Conservation (phyloP, 805 yeast species). For the Candida michaelii region DNA sequence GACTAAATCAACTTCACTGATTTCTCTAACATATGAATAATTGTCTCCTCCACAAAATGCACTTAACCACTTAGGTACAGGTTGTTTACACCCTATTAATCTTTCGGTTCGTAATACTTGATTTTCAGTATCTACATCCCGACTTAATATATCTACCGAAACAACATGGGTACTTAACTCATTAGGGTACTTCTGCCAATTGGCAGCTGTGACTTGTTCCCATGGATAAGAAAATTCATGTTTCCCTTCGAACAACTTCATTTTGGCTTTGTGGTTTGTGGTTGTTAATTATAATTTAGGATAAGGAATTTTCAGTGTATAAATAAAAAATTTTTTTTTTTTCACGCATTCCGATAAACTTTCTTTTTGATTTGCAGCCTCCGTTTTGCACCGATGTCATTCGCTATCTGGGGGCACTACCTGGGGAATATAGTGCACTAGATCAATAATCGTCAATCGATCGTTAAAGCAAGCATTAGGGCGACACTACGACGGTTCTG, state of each 20-base stretch:
- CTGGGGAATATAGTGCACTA: no score
- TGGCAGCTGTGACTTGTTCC: conserved; percentile 94
- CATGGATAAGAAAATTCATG: conserved; percentile 81
- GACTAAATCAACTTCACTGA: conserved; percentile 75
- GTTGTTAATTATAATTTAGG: neutral
- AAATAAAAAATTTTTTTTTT: neutral
- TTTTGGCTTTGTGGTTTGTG: conserved; percentile 23
- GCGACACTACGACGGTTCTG: no score
- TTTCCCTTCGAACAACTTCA: conserved; percentile 76
- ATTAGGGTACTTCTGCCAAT: conserved; percentile 97
- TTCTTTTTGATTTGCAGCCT: conserved; percentile 9
- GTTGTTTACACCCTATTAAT: conserved; percentile 82
- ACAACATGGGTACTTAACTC: conserved; percentile 89
- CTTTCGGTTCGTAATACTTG: conserved; percentile 73
- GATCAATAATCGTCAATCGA: no score
- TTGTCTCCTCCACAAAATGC: conserved; percentile 70
- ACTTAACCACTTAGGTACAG: conserved; percentile 80
- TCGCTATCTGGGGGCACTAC: neutral
- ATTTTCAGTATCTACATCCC: conserved; percentile 59
- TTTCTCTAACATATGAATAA: conserved; percentile 81
- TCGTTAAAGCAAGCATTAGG: no score
- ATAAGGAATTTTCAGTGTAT: neutral
- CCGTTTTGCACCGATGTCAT: conserved; percentile 7
- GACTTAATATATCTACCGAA: conserved; percentile 82
- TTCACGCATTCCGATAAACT: conserved; percentile 3